Conservation (phyloP, 352 stramenopile species). For the Plasmopara viticola region DNA sequence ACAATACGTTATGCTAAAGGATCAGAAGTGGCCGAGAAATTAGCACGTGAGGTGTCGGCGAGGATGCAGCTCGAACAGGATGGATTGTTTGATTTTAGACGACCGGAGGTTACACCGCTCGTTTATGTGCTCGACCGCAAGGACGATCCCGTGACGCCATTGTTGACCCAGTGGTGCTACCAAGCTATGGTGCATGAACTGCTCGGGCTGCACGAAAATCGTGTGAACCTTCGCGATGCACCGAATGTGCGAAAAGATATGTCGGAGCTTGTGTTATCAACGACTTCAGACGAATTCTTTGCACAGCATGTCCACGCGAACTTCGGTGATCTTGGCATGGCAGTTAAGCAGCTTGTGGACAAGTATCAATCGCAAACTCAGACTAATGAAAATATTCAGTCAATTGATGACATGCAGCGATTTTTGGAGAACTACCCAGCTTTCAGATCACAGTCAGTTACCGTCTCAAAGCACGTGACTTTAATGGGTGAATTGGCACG, state of each 20-base stretch:
- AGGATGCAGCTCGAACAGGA: constrained; percentile 91
- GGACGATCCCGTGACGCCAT: constrained; percentile 98
- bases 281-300: constrained; percentile 96
- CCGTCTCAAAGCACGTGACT: constrained; percentile 98
- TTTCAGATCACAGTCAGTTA: constrained; percentile 93
- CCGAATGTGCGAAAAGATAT: constrained; percentile 95
- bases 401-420: constrained; percentile 97
- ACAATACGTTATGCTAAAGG: constrained; percentile 94
- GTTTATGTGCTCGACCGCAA: constrained; percentile 96
- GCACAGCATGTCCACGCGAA: constrained; percentile 94
- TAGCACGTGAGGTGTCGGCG: constrained; percentile 92
- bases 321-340: constrained; percentile 95
- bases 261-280: constrained; percentile 95
- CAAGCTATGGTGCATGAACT: constrained; percentile 99
- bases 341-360: constrained; percentile 94
- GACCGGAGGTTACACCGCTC: constrained; percentile 70
- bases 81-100: constrained; percentile 97
- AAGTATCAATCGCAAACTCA: constrained; percentile 81
- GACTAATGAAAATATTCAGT: constrained; percentile 82
- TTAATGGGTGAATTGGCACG: constrained; percentile 97
- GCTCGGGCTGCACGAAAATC: constrained; percentile 96
- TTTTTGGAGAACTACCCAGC: constrained; percentile 98
- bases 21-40: constrained; percentile 88
- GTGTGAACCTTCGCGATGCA: constrained; percentile 92
- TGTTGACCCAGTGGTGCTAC: constrained; percentile 98